These are phyloP conservation scores for Mortierella sp. DNA, from an alignment of 371 early-diverging fungal genomes.

Conservation along the genomic window DNA sequence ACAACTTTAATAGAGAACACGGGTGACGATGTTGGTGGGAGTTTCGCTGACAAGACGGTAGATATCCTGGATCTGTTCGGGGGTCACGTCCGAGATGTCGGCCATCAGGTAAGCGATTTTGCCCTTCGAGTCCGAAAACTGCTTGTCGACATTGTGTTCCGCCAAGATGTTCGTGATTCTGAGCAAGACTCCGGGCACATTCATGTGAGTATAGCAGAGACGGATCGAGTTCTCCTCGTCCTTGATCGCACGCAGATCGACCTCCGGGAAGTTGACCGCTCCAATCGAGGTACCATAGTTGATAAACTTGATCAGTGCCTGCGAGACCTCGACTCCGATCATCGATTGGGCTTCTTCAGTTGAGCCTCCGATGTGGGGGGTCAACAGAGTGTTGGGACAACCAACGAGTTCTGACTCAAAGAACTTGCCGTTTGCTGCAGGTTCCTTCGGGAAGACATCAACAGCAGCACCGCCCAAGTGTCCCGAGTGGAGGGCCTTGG, in stretches of 20 bases:
- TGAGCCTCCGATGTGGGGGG: conserved; percentile 97
- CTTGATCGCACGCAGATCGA: conserved; percentile 86
- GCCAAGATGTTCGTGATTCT: conserved; percentile 94
- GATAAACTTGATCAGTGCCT: conserved; percentile 83
- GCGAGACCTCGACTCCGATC: conserved; percentile 95
- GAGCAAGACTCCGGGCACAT: conserved; percentile 97
- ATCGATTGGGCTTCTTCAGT: conserved; percentile 98
- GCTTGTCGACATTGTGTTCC: conserved; percentile 96
- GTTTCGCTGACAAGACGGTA: conserved; percentile 75
- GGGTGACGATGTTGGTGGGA: conserved; percentile 82
- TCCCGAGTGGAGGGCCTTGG: conserved; percentile 82
- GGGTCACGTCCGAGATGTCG: conserved; percentile 86
- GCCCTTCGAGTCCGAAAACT: conserved; percentile 95
- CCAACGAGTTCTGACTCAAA: conserved; percentile 82
- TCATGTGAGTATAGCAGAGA: conserved; percentile 92
- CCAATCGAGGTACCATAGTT: conserved; percentile 88
- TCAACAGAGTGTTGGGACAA: conserved; percentile 92
- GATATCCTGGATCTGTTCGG: conserved; percentile 75
- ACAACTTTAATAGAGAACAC: conserved; percentile 76
- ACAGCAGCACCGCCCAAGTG: conserved; percentile 95
- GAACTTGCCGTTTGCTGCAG: conserved; percentile 86
- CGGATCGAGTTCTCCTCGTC: conserved; percentile 82
- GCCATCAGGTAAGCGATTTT: conserved; percentile 95
- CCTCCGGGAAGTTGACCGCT: conserved; percentile 97
- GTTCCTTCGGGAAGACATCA: conserved; percentile 97